phyloP scores from a whole-genome alignment of 768 basidiomycete species.

The Boletus tomentosulus region DNA sequence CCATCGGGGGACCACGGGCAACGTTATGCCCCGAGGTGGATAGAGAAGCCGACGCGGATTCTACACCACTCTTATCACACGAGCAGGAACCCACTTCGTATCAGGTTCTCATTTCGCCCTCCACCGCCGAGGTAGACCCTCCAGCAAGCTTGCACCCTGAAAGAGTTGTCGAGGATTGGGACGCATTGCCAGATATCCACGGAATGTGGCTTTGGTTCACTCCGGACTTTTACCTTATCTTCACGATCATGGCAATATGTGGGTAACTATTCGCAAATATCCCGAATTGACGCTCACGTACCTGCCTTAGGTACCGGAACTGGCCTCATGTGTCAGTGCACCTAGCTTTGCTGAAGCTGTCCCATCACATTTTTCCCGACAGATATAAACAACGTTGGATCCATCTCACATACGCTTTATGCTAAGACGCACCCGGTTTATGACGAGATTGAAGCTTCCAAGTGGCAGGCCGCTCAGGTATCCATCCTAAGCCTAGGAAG shows the following conservation, averaged over 20 bases:
- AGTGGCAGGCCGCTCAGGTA: conserved; percentile 83
- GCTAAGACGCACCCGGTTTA: conserved; percentile 57
- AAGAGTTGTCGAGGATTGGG: conserved; percentile 9
- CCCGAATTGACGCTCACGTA: background rate
- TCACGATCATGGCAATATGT: conserved; percentile 53
- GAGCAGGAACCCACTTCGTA: conserved; percentile 16
- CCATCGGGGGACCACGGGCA: conserved; percentile 22
- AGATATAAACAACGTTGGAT: conserved; percentile 86
- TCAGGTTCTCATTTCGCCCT: background rate
- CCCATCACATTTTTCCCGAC: background rate
- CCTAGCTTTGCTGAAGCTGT: background rate
- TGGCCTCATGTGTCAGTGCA: conserved; percentile 65
- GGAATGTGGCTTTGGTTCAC: conserved; percentile 49
- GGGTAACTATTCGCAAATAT: conserved; percentile 21
- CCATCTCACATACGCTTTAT: conserved; percentile 66
- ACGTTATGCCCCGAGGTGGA: conserved; percentile 11
- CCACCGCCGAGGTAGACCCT: conserved; percentile 7
- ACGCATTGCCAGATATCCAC: conserved; percentile 45
- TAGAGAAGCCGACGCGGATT: conserved; percentile 13
- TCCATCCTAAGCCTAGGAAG: conserved; percentile 80
- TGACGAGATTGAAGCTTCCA: conserved; percentile 59
- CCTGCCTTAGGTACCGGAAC: conserved; percentile 56
- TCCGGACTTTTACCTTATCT: conserved; percentile 63
- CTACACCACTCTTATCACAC: conserved; percentile 21
- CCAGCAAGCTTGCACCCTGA: conserved; percentile 3